Conservation (phyloP, 73 alveolate genomes). For the Paramecium caudatum region DNA sequence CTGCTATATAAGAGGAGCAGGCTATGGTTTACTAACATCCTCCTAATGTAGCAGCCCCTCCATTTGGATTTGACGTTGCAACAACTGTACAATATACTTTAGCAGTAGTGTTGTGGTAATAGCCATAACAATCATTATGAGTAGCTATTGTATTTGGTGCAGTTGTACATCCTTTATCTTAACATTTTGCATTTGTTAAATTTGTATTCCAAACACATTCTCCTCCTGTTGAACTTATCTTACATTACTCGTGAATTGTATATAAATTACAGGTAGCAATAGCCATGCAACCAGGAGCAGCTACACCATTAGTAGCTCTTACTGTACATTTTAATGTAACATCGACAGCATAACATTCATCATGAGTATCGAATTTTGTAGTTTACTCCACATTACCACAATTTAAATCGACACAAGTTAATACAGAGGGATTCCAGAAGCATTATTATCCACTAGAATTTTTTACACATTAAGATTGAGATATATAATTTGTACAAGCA, state of each 20-base stretch:
- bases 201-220: conserved; percentile 6
- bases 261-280: neutral
- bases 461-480: neutral
- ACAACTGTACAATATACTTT: neutral
- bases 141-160: conserved; percentile 13
- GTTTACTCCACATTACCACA: neutral
- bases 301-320: neutral
- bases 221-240: neutral
- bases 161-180: conserved; percentile 10
- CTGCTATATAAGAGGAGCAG: neutral
- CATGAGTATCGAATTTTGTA: neutral
- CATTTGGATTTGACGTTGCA: neutral
- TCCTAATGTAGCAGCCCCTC: neutral
- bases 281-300: neutral
- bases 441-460: neutral
- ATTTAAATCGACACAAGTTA: neutral
- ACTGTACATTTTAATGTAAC: neutral
- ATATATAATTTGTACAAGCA: neutral
- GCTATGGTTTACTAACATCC: neutral
- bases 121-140: neutral
- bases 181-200: neutral
- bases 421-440: neutral
- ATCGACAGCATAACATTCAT: neutral
- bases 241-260: neutral
- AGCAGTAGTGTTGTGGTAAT: neutral